Base-by-base conservation (phyloP, 2,329 filamentous ascomycete species). In the Periconia sp. region DNA sequence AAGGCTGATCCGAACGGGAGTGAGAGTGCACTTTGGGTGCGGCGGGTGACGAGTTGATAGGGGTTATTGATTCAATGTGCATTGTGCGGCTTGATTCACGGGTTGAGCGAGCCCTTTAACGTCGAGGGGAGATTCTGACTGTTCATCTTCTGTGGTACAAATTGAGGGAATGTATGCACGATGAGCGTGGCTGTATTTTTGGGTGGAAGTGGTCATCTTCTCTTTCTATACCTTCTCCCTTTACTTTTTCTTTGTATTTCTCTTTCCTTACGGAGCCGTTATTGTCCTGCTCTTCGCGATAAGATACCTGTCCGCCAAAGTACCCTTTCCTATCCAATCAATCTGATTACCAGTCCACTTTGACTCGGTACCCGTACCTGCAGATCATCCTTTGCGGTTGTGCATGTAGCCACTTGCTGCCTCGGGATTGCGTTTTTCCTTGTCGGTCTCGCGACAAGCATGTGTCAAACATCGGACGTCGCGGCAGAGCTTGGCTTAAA, bases 11-110 rank as follows among this genome's bases (percentile, higher is more conserved):
- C 63, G 3, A 58, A 60, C 15, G 50, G 43, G 24, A 56, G 46
- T 24, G 58, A 58, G 18, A 69, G 62, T 42, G 64, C 66, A 26
- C 46, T 73, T 22, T 73, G 70, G 70, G 58, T 73, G 19, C 51
- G 69, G 26, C 52, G 70, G 34, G 70, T 72, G 12, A 72, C 70
- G 34, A 46, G 50, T 16, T 63, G 38, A 43, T 19, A 9, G n/a
- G n/a, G n/a, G 22, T 12, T 8, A 22, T 4, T 34, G 31, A 7
- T 21, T 11, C 13, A 22, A 15, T n/a, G 7, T 22, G 18, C 23
- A 8, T 9, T 36, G 5, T 28, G 18, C 13, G 23, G 23, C 32
- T 25, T 24, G 4, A 4, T 36, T 8, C n/a, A 11, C 21, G 11
- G 19, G 21, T 12, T 36, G 33, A 22, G 17, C 8, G 3, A 24